Evolutionary conservation across 1,284 basidiomycete genomes (phyloP).

Genomic region (Rhodotorula sp.): DNA sequence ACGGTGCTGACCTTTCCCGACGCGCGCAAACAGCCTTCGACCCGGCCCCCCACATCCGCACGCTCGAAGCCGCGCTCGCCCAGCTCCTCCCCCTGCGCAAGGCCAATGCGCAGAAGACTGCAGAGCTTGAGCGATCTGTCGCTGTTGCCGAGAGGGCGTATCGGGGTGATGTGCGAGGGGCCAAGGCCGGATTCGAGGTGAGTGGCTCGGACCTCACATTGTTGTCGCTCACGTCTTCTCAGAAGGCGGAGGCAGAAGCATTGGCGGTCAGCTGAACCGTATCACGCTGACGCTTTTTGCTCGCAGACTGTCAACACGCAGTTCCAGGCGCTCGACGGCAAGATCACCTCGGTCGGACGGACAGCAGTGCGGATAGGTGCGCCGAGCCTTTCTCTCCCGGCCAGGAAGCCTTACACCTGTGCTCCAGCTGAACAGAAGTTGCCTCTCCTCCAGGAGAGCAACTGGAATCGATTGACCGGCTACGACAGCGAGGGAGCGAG

Average conservation of each 20-base stretch:
- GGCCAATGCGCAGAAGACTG: slow-evolving; percentile 82
- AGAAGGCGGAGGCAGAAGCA: too few relatives aligned
- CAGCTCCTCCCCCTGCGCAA: slow-evolving; percentile 78
- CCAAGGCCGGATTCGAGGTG: slow-evolving; percentile 90
- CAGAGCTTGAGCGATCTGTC: slow-evolving; percentile 89
- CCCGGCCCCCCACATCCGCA: slow-evolving; percentile 86
- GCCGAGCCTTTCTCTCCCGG: not conserved
- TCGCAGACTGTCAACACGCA: slow-evolving; percentile 38
- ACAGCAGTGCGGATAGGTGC: slow-evolving; percentile 90
- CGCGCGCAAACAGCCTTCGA: slow-evolving; percentile 73
- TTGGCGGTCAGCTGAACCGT: too few relatives aligned
- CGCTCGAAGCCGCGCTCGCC: slow-evolving; percentile 88
- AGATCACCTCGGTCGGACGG: slow-evolving; percentile 88
- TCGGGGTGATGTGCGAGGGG: slow-evolving; percentile 84
- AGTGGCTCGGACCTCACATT: slow-evolving; percentile 37
- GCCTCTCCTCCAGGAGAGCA: slow-evolving; percentile 70
- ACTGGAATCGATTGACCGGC: slow-evolving; percentile 89
- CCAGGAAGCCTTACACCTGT: too few relatives aligned
- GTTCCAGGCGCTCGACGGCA: slow-evolving; percentile 61
- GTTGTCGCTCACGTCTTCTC: too few relatives aligned
- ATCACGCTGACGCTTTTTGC: too few relatives aligned
- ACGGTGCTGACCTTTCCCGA: not conserved
- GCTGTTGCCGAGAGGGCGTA: slow-evolving; percentile 89
- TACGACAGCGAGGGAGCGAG: slow-evolving; percentile 88
- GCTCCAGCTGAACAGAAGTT: not conserved